Conservation (phyloP, 2,329 filamentous ascomycete genomes). For the Diaporthe citrichinensis region DNA sequence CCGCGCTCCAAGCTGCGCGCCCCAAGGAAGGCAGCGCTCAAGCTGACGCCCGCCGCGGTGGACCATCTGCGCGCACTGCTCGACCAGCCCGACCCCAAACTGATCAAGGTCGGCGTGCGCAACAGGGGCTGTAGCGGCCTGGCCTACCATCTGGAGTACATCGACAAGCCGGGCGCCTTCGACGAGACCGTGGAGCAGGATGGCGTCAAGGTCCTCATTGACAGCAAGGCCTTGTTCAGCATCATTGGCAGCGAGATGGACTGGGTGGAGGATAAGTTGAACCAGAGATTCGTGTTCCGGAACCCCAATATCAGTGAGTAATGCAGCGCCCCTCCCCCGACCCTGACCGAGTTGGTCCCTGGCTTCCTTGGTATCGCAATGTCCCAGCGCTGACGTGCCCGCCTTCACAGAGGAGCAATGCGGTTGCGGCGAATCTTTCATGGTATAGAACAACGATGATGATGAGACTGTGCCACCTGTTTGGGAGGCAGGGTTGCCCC, state of each 20-base stretch:
- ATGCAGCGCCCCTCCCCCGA: not conserved
- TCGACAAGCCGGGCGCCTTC: constrained; percentile 88
- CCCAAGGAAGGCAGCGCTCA: constrained; percentile 92
- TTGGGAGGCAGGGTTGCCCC: not conserved
- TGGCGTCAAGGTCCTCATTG: constrained; percentile 94
- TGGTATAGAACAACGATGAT: constrained; percentile 68
- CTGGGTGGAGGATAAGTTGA: constrained; percentile 96
- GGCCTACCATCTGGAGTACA: constrained; percentile 94
- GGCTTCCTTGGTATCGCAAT: not conserved
- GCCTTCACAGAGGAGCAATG: constrained; percentile 85
- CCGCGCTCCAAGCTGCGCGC: constrained; percentile 71
- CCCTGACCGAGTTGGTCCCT: not conserved
- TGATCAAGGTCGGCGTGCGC: constrained; percentile 94
- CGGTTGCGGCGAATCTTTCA: constrained; percentile 96
- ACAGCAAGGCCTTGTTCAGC: constrained; percentile 97
- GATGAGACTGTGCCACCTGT: not conserved
- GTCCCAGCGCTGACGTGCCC: not conserved
- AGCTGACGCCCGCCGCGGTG: constrained; percentile 84
- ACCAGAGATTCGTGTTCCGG: constrained; percentile 90
- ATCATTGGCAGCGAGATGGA: constrained; percentile 99
- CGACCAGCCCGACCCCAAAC: constrained; percentile 88
- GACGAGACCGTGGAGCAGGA: constrained; percentile 97
- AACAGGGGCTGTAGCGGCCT: constrained; percentile 95
- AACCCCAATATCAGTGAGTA: constrained; percentile 98
- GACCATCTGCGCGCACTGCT: constrained; percentile 83